These are phyloP conservation scores for Coniochaeta pulveracea DNA, from an alignment of 2,329 filamentous ascomycete genomes.

Conservation along the genomic window DNA sequence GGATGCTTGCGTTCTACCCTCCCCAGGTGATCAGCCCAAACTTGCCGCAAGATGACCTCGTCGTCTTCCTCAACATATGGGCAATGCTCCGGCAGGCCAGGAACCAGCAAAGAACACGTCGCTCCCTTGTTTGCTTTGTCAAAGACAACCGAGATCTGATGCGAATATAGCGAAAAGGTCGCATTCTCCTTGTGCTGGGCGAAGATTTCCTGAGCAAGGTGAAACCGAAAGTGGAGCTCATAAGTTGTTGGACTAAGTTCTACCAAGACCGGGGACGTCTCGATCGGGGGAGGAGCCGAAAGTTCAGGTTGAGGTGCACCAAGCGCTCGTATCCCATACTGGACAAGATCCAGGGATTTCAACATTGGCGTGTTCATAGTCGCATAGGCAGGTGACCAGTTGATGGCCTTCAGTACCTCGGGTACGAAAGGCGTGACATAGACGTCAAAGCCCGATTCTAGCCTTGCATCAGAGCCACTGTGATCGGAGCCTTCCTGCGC, in stretches of 20 bases:
- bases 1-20: neutral
- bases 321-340: constrained; percentile 5
- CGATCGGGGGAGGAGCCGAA: too few species aligned
- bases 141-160: constrained; percentile 6
- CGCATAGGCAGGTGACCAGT: constrained; percentile 6
- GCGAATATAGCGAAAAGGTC: constrained; percentile 10
- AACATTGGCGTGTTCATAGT: constrained; percentile 4
- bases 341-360: constrained; percentile 6
- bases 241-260: constrained; percentile 6
- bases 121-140: neutral
- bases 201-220: constrained; percentile 8
- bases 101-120: constrained; percentile 8
- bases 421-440: constrained; percentile 12
- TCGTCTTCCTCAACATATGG: constrained; percentile 13
- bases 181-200: constrained; percentile 9
- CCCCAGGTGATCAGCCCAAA: constrained; percentile 5
- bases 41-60: constrained; percentile 11
- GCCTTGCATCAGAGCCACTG: too few species aligned
- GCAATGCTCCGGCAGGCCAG: constrained; percentile 12
- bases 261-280: too few species aligned
- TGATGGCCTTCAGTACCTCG: constrained; percentile 9
- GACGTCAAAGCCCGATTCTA: constrained; percentile 12
- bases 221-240: constrained; percentile 9
- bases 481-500: too few species aligned
- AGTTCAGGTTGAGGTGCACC: too few species aligned